Percentiles rank a stretch among this genome's conserved stretches.
Evolutionary conservation across 1,284 basidiomycete genomes (phyloP).

Genomic region (Polyporus tsugae): DNA sequence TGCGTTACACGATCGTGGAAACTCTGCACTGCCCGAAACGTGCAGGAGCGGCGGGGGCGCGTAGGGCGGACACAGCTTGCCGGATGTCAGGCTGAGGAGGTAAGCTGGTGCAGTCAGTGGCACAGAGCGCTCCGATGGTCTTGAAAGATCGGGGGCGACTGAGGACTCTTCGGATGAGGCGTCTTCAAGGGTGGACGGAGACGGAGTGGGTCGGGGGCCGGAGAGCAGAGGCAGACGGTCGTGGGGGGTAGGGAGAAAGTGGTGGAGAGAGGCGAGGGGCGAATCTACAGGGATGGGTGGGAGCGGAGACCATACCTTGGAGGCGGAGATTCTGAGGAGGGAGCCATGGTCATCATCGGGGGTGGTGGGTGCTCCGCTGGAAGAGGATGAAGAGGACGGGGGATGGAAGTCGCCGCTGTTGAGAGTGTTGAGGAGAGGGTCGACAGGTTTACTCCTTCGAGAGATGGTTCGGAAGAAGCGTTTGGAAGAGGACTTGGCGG

Average conservation of each 20-base stretch:
- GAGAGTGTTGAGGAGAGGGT: constrained; percentile 32
- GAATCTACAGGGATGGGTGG: constrained; percentile 22
- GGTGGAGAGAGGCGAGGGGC: constrained; percentile 24
- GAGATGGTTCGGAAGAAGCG: constrained; percentile 44
- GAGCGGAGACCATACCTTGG: constrained; percentile 30
- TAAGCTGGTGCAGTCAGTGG: constrained; percentile 38
- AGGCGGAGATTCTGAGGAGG: constrained; percentile 41
- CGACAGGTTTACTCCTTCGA: constrained; percentile 35
- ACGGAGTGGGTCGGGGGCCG: constrained; percentile 18
- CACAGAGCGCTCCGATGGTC: constrained; percentile 24
- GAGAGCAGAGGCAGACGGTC: constrained; percentile 23
- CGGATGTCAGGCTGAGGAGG: constrained; percentile 44
- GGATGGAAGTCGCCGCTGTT: constrained; percentile 36
- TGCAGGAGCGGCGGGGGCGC: constrained; percentile 63
- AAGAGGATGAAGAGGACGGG: constrained; percentile 63
- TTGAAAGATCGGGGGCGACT: constrained; percentile 32
- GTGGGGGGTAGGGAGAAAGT: constrained; percentile 20
- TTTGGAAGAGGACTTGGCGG: constrained; percentile 34
- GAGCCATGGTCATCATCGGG: constrained; percentile 63
- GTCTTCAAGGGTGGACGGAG: constrained; percentile 32
- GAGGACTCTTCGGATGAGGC: constrained; percentile 38
- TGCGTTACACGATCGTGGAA: constrained; percentile 69
- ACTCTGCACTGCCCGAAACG: constrained; percentile 52
- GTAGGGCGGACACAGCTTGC: constrained; percentile 39
- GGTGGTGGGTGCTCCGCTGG: constrained; percentile 65